Evolutionary conservation across 2,329 filamentous ascomycete genomes (phyloP).

Genomic region (Penicillium sp.): DNA sequence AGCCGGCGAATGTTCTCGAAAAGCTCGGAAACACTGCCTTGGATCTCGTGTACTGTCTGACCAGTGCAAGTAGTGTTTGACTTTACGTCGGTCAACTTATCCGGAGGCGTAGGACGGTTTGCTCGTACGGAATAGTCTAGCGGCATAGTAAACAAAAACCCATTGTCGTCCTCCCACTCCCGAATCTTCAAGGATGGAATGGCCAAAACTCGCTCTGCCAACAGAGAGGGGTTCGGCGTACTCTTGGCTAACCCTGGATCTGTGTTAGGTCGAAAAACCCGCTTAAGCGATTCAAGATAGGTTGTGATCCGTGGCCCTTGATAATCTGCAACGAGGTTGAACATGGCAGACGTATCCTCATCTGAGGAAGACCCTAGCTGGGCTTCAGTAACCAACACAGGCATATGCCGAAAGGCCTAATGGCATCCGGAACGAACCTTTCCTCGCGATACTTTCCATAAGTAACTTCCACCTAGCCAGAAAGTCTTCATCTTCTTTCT

Average conservation of each 20-base stretch:
- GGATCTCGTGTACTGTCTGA: no score
- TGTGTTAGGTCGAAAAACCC: neutral
- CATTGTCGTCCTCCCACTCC: neutral
- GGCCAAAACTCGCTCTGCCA: neutral
- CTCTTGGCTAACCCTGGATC: neutral
- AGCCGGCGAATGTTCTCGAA: no score
- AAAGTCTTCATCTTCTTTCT: neutral
- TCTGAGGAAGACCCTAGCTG: neutral
- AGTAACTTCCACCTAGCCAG: neutral
- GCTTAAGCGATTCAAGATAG: neutral
- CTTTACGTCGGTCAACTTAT: no score
- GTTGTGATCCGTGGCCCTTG: neutral
- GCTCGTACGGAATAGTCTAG: neutral
- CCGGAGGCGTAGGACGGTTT: neutral
- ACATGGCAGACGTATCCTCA: neutral
- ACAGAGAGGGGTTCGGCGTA: neutral
- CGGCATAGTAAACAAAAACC: neutral
- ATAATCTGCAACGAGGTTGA: neutral
- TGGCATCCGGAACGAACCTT: neutral
- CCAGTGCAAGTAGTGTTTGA: no score
- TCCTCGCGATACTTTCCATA: neutral
- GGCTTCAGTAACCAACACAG: neutral
- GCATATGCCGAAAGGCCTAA: neutral
- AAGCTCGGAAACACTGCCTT: no score
- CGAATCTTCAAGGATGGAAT: neutral